These are phyloP conservation scores for Microbotryomycetes sp. DNA, from an alignment of 1,284 basidiomycete species.

Conservation along the genomic window DNA sequence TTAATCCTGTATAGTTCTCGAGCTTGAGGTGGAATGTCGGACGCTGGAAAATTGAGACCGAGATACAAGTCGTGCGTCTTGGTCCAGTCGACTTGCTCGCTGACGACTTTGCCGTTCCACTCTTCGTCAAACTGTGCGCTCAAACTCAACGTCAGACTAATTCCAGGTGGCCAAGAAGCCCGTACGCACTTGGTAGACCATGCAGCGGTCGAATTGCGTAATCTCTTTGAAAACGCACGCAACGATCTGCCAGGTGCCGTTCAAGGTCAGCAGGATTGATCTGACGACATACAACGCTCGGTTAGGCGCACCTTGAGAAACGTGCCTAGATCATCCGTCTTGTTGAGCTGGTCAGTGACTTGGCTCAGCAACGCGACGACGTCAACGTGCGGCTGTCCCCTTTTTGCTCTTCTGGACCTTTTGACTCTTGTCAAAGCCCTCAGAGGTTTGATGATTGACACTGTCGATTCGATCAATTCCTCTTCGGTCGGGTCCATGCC, in stretches of 20 bases:
- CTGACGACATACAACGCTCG: too few species aligned
- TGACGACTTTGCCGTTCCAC: constrained; percentile 61
- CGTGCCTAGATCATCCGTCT: constrained; percentile 58
- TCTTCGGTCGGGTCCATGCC: constrained; percentile 25
- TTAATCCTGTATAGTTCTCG: constrained; percentile 54
- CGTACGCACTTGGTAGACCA: constrained; percentile 73
- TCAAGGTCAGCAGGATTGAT: too few species aligned
- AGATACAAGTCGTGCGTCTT: constrained; percentile 70
- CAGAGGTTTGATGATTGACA: constrained; percentile 61
- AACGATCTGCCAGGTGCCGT: constrained; percentile 52
- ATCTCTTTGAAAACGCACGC: constrained; percentile 76
- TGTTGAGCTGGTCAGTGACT: constrained; percentile 73
- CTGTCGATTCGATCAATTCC: constrained; percentile 67
- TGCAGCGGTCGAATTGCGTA: constrained; percentile 74
- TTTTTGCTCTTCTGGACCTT: constrained; percentile 18
- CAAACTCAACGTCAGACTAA: background rate
- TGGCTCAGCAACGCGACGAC: constrained; percentile 71
- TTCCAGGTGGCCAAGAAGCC: too few species aligned
- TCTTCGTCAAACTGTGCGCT: constrained; percentile 45
- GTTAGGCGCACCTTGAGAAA: constrained; percentile 60
- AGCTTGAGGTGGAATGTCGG: constrained; percentile 54
- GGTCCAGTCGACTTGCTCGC: constrained; percentile 76
- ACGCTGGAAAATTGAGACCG: constrained; percentile 44
- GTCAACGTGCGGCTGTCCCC: constrained; percentile 48
- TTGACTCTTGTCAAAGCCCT: constrained; percentile 64